A percentile compares a stretch with the other conserved stretches of the same genome.
Conservation (phyloP, 2,329 filamentous ascomycete genomes). For the Neopestalotiopsis sp. region DNA sequence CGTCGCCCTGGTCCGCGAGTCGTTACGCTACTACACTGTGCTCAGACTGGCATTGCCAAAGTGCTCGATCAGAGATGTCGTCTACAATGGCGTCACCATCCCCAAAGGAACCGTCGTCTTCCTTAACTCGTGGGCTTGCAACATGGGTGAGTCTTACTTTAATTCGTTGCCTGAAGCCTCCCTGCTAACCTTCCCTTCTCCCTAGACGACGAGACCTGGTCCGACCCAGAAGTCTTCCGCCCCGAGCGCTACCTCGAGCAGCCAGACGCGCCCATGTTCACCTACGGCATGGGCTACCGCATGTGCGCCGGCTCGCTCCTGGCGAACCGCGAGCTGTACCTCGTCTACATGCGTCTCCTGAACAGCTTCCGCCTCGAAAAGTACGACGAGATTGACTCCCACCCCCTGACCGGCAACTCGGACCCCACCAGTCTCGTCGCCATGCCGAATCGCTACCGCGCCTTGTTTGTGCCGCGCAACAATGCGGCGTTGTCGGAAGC, state of each 20-base stretch:
- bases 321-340: constrained; percentile 69
- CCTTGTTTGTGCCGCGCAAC: constrained; percentile 7
- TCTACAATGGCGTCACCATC: constrained; percentile 61
- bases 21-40: constrained; percentile 66
- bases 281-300: constrained; percentile 68
- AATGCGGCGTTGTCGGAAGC: not conserved
- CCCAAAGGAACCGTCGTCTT: constrained; percentile 69
- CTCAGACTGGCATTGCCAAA: constrained; percentile 66
- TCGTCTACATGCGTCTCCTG: constrained; percentile 66
- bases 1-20: constrained; percentile 65
- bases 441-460: constrained; percentile 8
- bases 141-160: constrained; percentile 55
- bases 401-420: not conserved
- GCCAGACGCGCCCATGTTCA: constrained; percentile 67
- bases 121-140: constrained; percentile 71
- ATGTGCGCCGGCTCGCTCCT: constrained; percentile 70
- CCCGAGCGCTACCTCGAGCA: constrained; percentile 68
- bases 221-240: constrained; percentile 62
- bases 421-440: constrained; percentile 11
- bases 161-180: not conserved
- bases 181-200: not conserved
- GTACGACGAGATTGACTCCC: not conserved
- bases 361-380: constrained; percentile 52
- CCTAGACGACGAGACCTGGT: constrained; percentile 49
- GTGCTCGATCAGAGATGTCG: constrained; percentile 63